phyloP scores from a whole-genome alignment of 139 green algal genomes.

The Chlorella sorokiniana region DNA sequence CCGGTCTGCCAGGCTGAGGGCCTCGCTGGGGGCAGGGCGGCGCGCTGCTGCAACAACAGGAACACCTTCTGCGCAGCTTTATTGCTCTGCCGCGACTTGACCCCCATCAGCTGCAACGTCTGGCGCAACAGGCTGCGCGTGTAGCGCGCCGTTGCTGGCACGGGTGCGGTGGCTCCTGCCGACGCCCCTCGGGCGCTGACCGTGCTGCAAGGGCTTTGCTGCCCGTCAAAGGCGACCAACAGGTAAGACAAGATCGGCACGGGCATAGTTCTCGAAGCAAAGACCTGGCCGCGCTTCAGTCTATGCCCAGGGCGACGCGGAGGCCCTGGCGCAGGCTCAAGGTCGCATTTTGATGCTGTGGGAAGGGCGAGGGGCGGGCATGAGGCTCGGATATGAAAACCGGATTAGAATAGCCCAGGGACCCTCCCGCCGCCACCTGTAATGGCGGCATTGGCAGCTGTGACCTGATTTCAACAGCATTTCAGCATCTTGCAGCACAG shows the following conservation, averaged over 20 bases:
- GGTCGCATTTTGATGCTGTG: too few species aligned
- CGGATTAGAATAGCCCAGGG: too few species aligned
- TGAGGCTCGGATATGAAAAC: too few species aligned
- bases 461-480: too few species aligned
- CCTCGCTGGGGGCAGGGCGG: constrained; percentile 19
- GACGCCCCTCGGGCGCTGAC: too few species aligned
- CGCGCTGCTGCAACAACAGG: constrained; percentile 41
- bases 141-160: constrained; percentile 52
- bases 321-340: too few species aligned
- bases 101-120: constrained; percentile 79
- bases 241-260: background rate
- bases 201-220: background rate
- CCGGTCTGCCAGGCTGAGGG: background rate
- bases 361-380: too few species aligned
- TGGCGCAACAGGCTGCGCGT: constrained; percentile 67
- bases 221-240: background rate
- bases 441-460: too few species aligned
- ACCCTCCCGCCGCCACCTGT: too few species aligned
- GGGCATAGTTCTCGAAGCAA: background rate
- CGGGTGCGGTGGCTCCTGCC: background rate
- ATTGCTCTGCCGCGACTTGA: constrained; percentile 75
- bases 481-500: too few species aligned
- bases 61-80: constrained; percentile 56
- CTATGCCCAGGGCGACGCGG: too few species aligned
- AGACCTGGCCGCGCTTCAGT: background rate